Evolutionary conservation across 73 alveolate genomes (phyloP), one percentile per base, ranked within the genome.

Genomic region (Breviolum minutum): DNA sequence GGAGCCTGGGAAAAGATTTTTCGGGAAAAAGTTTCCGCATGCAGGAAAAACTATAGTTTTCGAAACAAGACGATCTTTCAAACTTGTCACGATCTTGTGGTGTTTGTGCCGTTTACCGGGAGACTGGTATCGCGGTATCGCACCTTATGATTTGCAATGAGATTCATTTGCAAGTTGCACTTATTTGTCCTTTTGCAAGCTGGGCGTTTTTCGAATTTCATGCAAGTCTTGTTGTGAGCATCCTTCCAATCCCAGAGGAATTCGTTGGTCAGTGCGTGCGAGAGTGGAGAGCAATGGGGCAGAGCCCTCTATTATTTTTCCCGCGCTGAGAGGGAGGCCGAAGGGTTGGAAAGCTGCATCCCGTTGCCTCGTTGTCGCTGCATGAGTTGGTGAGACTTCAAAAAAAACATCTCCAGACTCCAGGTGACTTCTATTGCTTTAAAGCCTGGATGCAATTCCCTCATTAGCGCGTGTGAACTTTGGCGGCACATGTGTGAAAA

Each of bases 221-320:
- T 40, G 54, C 54, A 40, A 40, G 0, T n/a, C 1, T 22, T 71
- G 2, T 1, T 71, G 2, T 22, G 7, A 71, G 7, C n/a, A 17
- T 13, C 82, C 82, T 22, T 71, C 63, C 63, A n/a, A 19, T 76
- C 54, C n/a, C n/a, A 68, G 54, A 64, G 95, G 95, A 90, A 90
- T 61, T 90, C 96, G 22, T 61, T 90, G 69, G 62, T 90, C 77
- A 90, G 96, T n/a, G 96, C 96, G 2, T 90, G 96, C 60, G 96
- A 90, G 77, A 69, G 87, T n/a, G 96, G 96, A 29, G 71, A 40
- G 96, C 96, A 90, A n/a, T 90, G 96, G 96, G 63, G 76, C 63
- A 74, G 70, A 63, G 96, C 96, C 68, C 62, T 90, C 32, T 30
- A 16, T 29, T 69, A 29, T 74, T 62, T 90, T 62, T 29, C 54